These are phyloP conservation scores for Cytospora paraplurivora DNA, from an alignment of 2,329 filamentous ascomycete genomes.

Conservation along the genomic window DNA sequence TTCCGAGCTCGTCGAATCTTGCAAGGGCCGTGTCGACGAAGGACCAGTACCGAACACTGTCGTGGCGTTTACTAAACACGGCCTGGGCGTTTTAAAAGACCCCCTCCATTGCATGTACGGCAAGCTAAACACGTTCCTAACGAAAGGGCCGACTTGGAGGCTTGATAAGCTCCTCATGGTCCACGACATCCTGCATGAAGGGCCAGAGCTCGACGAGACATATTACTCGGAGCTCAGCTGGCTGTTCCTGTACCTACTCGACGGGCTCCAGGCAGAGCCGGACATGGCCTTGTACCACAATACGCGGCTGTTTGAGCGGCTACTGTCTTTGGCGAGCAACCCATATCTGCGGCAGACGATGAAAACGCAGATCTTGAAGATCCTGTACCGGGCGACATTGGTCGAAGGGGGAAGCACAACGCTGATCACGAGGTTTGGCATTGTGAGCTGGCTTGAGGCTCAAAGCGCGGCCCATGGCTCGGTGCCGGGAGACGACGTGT, in stretches of 20 bases:
- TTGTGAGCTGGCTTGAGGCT: conserved; percentile 73
- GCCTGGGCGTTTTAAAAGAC: conserved; percentile 69
- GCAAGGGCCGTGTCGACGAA: conserved; percentile 54
- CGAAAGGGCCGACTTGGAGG: conserved; percentile 75
- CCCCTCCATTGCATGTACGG: conserved; percentile 82
- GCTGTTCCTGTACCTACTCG: conserved; percentile 71
- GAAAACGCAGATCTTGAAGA: conserved; percentile 59
- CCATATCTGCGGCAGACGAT: conserved; percentile 62
- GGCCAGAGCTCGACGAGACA: conserved; percentile 71
- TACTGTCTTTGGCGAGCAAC: conserved; percentile 70
- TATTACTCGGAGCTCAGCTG: conserved; percentile 74
- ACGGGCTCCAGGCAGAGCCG: conserved; percentile 59
- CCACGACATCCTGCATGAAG: conserved; percentile 61
- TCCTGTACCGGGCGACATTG: conserved; percentile 68
- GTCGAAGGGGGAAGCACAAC: conserved; percentile 76
- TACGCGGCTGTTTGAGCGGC: conserved; percentile 71
- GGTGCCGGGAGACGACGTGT: conserved; percentile 50
- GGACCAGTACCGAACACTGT: conserved; percentile 71
- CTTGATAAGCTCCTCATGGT: conserved; percentile 73
- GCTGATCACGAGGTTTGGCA: conserved; percentile 74
- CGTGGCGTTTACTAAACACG: conserved; percentile 72
- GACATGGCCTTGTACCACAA: conserved; percentile 65
- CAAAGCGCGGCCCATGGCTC: conserved; percentile 47
- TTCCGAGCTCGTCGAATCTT: conserved; percentile 78
- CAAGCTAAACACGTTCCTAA: conserved; percentile 84